A percentile compares a stretch with the other conserved stretches of the same genome.
Evolutionary conservation across 1,284 basidiomycete species (phyloP).

Genomic region (Puccinia triticina): DNA sequence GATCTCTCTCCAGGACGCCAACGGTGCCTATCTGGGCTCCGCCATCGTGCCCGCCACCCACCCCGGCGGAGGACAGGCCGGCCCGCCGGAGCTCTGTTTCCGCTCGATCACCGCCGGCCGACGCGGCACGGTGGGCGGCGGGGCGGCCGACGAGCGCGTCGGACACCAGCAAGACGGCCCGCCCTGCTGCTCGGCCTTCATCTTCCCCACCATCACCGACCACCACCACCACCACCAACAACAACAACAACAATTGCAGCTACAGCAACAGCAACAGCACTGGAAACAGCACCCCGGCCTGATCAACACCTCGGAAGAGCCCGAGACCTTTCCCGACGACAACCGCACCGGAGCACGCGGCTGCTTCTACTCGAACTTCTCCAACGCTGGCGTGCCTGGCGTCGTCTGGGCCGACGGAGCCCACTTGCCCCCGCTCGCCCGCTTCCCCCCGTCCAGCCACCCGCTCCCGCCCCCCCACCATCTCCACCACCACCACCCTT

Average conservation of each 20-base stretch:
- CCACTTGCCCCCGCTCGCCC: too few species aligned
- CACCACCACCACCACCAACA: too few species aligned
- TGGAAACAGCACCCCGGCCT: slow-evolving; percentile 25
- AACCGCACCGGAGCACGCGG: neutral
- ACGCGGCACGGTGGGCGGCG: neutral
- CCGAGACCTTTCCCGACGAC: neutral
- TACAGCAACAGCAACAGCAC: neutral
- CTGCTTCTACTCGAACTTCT: slow-evolving; percentile 32
- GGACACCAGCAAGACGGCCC: neutral
- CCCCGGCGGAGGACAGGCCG: neutral
- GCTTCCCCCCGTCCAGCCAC: neutral
- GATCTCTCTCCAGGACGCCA: slow-evolving; percentile 1
- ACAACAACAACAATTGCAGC: too few species aligned
- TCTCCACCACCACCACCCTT: too few species aligned
- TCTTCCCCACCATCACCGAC: too few species aligned
- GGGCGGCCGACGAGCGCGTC: neutral
- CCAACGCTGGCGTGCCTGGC: slow-evolving; percentile 26
- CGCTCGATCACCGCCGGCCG: slow-evolving; percentile 32
- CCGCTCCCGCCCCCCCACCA: neutral
- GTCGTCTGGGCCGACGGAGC: slow-evolving; percentile 27
- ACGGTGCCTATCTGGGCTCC: slow-evolving; percentile 6
- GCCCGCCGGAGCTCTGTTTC: slow-evolving; percentile 17
- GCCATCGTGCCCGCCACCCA: neutral
- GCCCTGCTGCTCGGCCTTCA: neutral
- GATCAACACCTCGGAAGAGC: too few species aligned